A percentile compares a stretch with the other conserved stretches of the same genome.
Evolutionary conservation across 2,329 filamentous ascomycete species (phyloP).

Genomic region (Talaromyces sp.): DNA sequence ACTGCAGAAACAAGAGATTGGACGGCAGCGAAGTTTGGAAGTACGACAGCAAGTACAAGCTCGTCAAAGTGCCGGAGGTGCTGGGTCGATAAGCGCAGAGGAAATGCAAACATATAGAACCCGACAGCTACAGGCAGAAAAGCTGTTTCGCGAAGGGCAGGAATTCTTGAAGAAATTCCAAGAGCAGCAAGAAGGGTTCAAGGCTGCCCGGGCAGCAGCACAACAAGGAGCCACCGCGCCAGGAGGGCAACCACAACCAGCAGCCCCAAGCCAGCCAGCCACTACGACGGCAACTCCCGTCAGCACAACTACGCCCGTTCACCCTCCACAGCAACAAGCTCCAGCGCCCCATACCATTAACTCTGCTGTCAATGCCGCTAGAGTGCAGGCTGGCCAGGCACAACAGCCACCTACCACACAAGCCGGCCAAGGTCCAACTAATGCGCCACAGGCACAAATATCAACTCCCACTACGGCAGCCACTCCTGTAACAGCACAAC

Average conservation of each 20-base stretch:
- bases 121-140: conserved; percentile 42
- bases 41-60: conserved; percentile 40
- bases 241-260: conserved; percentile 22
- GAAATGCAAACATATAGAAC: conserved; percentile 46
- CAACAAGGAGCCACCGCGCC: not conserved
- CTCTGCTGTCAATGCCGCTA: conserved; percentile 48
- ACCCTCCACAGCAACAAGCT: conserved; percentile 35
- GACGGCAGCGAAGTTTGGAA: conserved; percentile 44
- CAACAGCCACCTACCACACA: conserved; percentile 18
- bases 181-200: conserved; percentile 49
- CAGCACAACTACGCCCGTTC: conserved; percentile 30
- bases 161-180: conserved; percentile 50
- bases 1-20: conserved; percentile 50
- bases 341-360: conserved; percentile 50
- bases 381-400: conserved; percentile 34
- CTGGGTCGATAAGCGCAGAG: conserved; percentile 35
- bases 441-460: conserved; percentile 30
- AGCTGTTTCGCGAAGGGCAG: conserved; percentile 44
- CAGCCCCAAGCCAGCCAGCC: conserved; percentile 8
- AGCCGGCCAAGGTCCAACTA: conserved; percentile 16
- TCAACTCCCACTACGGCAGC: conserved; percentile 15
- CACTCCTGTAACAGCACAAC: conserved; percentile 11
- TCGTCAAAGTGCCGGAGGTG: conserved; percentile 40
- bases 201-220: conserved; percentile 28
- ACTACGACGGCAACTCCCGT: conserved; percentile 22